These are phyloP conservation scores for Panellus pusillus DNA, from an alignment of 768 basidiomycete species.

Conservation along the genomic window DNA sequence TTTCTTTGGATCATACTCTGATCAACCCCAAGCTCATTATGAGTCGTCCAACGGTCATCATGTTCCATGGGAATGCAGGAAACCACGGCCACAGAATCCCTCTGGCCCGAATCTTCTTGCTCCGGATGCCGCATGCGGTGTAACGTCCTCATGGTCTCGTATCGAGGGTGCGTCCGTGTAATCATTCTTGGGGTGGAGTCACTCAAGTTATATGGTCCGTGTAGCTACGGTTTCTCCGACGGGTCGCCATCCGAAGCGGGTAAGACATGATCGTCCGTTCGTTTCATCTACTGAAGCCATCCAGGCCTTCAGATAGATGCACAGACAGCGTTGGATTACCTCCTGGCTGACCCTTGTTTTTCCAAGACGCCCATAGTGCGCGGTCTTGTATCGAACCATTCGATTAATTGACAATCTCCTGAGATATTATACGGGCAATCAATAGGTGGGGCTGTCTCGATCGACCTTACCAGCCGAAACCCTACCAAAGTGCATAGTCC, in stretches of 20 bases:
- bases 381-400: not conserved
- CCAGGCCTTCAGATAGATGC: conserved; percentile 84
- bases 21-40: conserved; percentile 36
- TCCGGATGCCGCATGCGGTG: conserved; percentile 84
- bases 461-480: conserved; percentile 83
- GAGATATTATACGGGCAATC: conserved; percentile 82
- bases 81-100: conserved; percentile 91
- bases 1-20: not conserved
- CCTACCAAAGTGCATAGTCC: conserved; percentile 54
- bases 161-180: conserved; percentile 67
- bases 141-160: conserved; percentile 93
- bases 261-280: conserved; percentile 26
- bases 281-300: not conserved
- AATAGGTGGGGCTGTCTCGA: conserved; percentile 91
- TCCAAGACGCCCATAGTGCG: conserved; percentile 68
- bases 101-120: conserved; percentile 77
- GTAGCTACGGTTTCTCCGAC: conserved; percentile 85
- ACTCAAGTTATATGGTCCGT: not conserved
- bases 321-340: conserved; percentile 76
- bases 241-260: conserved; percentile 87
- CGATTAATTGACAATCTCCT: not conserved
- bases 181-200: too few relatives aligned
- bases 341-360: conserved; percentile 62
- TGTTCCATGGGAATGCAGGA: conserved; percentile 92
- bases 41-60: conserved; percentile 79